phyloP scores from a whole-genome alignment of 805 yeast species.

The Metschnikowia similis region DNA sequence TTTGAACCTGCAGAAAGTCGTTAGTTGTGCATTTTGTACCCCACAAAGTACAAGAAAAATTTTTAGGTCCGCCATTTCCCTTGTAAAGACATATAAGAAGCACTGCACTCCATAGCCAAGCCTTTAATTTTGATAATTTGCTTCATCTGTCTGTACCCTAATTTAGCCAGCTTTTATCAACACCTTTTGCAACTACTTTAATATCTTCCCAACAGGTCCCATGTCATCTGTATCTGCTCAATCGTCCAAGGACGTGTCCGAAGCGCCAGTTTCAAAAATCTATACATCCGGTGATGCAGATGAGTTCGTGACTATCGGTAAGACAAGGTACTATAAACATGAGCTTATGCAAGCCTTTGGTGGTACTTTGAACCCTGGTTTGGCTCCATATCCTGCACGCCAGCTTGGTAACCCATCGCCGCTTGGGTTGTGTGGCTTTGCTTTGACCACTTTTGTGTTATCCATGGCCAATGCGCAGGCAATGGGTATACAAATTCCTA shows the following conservation, averaged over 20 bases:
- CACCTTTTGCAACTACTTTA: neutral
- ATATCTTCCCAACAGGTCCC: neutral
- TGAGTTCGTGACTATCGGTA: conserved; percentile 31
- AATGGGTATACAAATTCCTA: conserved; percentile 16
- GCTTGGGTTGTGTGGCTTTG: conserved; percentile 19
- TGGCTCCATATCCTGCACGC: conserved; percentile 42
- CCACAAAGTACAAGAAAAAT: conserved; percentile 3
- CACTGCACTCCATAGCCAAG: neutral
- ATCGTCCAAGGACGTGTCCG: conserved; percentile 10
- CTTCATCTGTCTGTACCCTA: neutral
- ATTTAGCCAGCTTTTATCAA: neutral
- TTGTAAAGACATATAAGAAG: neutral
- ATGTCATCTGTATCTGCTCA: conserved; percentile 14
- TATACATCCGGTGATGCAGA: conserved; percentile 28
- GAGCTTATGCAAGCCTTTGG: conserved; percentile 39
- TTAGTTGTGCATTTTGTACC: neutral
- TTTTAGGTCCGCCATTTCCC: neutral
- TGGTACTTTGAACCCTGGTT: conserved; percentile 33
- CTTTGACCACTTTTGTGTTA: conserved; percentile 18
- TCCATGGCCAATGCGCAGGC: conserved; percentile 19
- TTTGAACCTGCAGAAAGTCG: neutral
- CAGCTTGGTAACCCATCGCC: conserved; percentile 39
- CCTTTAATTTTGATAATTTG: neutral
- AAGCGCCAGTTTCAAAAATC: conserved; percentile 19
- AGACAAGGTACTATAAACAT: conserved; percentile 25